Conservation (phyloP, 257 asterid genomes). For the Plectranthus barbatus region DNA sequence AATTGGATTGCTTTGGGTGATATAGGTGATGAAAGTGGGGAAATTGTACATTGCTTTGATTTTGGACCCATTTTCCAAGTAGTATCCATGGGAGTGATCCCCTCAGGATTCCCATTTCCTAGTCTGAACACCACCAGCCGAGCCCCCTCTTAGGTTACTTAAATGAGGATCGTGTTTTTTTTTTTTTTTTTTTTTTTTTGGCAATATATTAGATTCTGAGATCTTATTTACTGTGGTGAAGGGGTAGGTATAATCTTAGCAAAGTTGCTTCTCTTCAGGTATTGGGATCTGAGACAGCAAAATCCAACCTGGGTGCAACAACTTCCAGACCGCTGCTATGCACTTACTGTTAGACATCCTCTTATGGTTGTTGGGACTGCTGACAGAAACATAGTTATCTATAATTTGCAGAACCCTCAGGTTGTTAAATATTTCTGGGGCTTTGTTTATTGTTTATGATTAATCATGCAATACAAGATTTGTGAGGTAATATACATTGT, state of each 20-base stretch:
- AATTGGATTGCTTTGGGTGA: neutral
- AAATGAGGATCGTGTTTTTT: neutral
- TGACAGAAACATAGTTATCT: conserved; percentile 72
- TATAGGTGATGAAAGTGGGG: neutral
- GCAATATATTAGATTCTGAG: neutral
- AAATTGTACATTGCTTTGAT: neutral
- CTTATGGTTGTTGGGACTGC: conserved; percentile 95
- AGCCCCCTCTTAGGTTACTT: too few species aligned
- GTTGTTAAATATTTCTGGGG: conserved; percentile 15
- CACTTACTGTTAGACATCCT: conserved; percentile 77
- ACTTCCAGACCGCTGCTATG: conserved; percentile 98
- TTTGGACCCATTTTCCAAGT: neutral
- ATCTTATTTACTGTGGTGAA: neutral
- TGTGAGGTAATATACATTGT: too few species aligned
- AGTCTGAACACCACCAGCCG: too few species aligned
- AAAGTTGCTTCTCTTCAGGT: conserved; percentile 37
- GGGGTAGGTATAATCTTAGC: too few species aligned
- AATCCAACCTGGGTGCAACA: conserved; percentile 81
- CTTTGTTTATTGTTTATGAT: too few species aligned
- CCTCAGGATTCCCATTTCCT: neutral
- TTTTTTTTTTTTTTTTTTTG: too few species aligned
- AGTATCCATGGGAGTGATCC: neutral
- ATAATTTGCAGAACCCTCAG: conserved; percentile 93
- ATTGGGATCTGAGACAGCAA: conserved; percentile 92
- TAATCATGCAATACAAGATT: too few species aligned